Percentiles rank a stretch among this genome's conserved stretches.
phyloP scores from a whole-genome alignment of 2,329 filamentous ascomycete species.

The Sporothrix protearum region DNA sequence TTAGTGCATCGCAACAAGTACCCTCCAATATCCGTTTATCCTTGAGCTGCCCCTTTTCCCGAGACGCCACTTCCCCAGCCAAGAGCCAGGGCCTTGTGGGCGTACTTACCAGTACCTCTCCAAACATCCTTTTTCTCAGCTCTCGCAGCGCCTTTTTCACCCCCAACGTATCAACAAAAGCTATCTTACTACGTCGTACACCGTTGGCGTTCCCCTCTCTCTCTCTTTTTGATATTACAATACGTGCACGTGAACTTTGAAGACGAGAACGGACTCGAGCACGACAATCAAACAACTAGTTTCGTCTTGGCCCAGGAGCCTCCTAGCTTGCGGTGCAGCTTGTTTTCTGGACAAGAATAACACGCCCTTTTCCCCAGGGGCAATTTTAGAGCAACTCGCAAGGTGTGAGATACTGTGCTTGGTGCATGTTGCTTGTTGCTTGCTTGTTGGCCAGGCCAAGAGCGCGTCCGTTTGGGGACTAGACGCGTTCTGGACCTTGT shows the following conservation, averaged over 20 bases:
- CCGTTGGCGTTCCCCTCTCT: background rate
- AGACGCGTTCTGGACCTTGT: constrained; percentile 1
- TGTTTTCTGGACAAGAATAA: background rate
- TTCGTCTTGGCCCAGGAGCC: background rate
- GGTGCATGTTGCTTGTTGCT: too few species aligned
- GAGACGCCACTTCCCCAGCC: background rate
- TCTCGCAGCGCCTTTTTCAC: background rate
- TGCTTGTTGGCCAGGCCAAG: background rate
- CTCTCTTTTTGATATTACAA: background rate
- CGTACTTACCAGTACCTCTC: too few species aligned
- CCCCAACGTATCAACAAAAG: background rate
- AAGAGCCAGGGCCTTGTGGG: background rate
- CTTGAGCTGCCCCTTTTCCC: constrained; percentile 13
- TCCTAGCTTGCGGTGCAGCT: background rate
- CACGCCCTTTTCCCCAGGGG: background rate
- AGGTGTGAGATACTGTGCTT: background rate
- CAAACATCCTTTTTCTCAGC: background rate
- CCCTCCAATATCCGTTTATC: background rate
- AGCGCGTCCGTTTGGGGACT: constrained; percentile 10
- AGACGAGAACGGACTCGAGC: background rate
- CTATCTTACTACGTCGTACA: too few species aligned
- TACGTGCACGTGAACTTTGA: background rate
- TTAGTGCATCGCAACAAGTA: background rate
- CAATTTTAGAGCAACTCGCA: background rate
- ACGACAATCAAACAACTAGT: background rate